phyloP scores from a whole-genome alignment of 2,329 filamentous ascomycete genomes.

The Acrodontium crateriforme region DNA sequence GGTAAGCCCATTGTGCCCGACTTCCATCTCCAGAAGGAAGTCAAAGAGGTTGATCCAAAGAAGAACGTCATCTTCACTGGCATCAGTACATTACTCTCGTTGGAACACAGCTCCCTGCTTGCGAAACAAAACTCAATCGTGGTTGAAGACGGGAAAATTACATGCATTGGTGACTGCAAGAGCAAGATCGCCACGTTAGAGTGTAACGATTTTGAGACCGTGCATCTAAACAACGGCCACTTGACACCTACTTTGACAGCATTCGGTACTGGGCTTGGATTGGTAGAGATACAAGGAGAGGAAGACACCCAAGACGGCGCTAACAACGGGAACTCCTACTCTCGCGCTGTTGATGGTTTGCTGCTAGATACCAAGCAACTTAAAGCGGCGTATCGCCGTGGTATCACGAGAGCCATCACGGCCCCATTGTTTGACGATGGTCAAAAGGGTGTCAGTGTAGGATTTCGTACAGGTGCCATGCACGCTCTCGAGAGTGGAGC shows the following conservation, averaged over 20 bases:
- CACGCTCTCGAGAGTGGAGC: constrained; percentile 21
- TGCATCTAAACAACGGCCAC: constrained; percentile 45
- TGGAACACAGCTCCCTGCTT: constrained; percentile 25
- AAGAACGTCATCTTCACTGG: constrained; percentile 43
- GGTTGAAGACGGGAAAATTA: constrained; percentile 39
- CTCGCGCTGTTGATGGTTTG: constrained; percentile 38
- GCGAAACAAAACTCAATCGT: constrained; percentile 22
- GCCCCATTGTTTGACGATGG: constrained; percentile 21
- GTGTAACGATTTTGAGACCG: constrained; percentile 21
- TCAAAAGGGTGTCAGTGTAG: constrained; percentile 25
- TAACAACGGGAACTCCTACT: constrained; percentile 40
- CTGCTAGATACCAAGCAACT: constrained; percentile 27
- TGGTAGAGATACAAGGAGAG: constrained; percentile 50
- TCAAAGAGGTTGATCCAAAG: constrained; percentile 21
- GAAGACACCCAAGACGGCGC: constrained; percentile 31
- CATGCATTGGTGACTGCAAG: constrained; percentile 42
- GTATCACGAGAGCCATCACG: constrained; percentile 26
- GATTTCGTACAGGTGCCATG: constrained; percentile 23
- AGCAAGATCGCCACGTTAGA: constrained; percentile 29
- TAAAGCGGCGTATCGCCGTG: constrained; percentile 23
- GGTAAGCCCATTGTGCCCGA: constrained; percentile 28
- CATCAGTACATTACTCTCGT: constrained; percentile 38
- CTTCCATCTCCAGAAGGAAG: constrained; percentile 27
- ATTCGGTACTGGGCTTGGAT: constrained; percentile 46
- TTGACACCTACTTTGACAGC: constrained; percentile 47